Evolutionary conservation across 768 basidiomycete species (phyloP).

Genomic region (Panus rudis): DNA sequence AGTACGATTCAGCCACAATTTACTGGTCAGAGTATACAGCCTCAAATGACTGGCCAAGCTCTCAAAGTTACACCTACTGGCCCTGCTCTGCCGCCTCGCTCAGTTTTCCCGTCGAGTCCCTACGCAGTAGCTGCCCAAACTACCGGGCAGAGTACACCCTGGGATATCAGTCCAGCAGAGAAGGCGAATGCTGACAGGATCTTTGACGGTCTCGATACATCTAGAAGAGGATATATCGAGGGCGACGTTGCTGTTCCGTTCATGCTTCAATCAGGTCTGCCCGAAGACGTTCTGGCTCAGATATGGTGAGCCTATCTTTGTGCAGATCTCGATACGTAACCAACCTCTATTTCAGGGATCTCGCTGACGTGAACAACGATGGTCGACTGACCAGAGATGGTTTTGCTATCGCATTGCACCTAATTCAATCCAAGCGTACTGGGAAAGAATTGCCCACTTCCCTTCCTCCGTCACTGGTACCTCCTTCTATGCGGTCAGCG

Average conservation of each 20-base stretch:
- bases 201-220: conserved; percentile 77
- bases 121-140: conserved; percentile 10
- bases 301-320: conserved; percentile 62
- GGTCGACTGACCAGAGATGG: conserved; percentile 84
- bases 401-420: conserved; percentile 92
- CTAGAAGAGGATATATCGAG: conserved; percentile 74
- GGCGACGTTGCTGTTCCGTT: conserved; percentile 95
- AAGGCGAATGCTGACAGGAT: conserved; percentile 71
- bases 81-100: conserved; percentile 21
- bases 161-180: conserved; percentile 82
- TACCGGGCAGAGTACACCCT: conserved; percentile 25
- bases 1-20: conserved; percentile 51
- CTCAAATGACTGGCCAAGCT: conserved; percentile 38
- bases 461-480: conserved; percentile 72
- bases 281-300: conserved; percentile 77
- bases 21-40: conserved; percentile 55
- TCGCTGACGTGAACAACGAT: conserved; percentile 83
- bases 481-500: conserved; percentile 65
- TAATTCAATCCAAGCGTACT: conserved; percentile 80
- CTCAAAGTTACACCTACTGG: conserved; percentile 16
- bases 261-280: conserved; percentile 83
- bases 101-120: conserved; percentile 13
- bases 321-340: neutral
- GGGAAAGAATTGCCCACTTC: conserved; percentile 68
- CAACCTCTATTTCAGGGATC: conserved; percentile 56